Base-by-base conservation (phyloP, 192 early-diverging fungal species). In the Backusella parvicylindrica region DNA sequence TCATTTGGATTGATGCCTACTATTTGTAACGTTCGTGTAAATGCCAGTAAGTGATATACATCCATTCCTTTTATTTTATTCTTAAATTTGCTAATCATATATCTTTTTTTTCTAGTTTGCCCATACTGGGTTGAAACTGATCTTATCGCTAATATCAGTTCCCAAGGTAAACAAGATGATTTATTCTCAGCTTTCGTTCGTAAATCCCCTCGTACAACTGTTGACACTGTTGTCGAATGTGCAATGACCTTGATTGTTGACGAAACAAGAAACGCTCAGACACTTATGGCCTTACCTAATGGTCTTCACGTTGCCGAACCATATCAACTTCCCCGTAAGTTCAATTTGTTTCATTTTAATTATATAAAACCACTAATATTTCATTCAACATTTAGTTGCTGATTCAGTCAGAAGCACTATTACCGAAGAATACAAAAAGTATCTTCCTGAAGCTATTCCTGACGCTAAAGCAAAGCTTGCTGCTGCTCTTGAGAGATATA, bases 71-170 rank as follows among this genome's bases (percentile, higher is more conserved):
- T 36, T 18, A 38, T 16, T 56, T 23, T 33, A 15, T 31, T 15
- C n/a, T n/a, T n/a, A n/a, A n/a, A 23, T 68, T 12, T 21, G 38
- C 15, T 16, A 21, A 43, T 6, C 30, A 31, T 18, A 23, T 18
- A 32, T 70, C 3, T 60, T 60, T 21, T 50, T 21, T 60, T 60
- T 21, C 21, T 28, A 60, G 53, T 80, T 13, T 75, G 74, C 53
- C 78, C 78, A 33, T 80, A 72, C 35, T 75, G 74, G 78, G 74
- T 80, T 36, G 66, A 80, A 8, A 80, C 78, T n/a, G 70, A 75
- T 21, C 41, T 80, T 3, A 4, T 75, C 15, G 3, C 35, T 5
- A 16, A 32, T 64, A 38, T 75, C 2, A 18, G 40, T n/a, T 13
- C 36, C 5, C 28, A 31, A 4, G 40, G 40, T 31, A 7, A 23